phyloP scores from a whole-genome alignment of 2,329 filamentous ascomycete species.

The Cytospora schulzeri region DNA sequence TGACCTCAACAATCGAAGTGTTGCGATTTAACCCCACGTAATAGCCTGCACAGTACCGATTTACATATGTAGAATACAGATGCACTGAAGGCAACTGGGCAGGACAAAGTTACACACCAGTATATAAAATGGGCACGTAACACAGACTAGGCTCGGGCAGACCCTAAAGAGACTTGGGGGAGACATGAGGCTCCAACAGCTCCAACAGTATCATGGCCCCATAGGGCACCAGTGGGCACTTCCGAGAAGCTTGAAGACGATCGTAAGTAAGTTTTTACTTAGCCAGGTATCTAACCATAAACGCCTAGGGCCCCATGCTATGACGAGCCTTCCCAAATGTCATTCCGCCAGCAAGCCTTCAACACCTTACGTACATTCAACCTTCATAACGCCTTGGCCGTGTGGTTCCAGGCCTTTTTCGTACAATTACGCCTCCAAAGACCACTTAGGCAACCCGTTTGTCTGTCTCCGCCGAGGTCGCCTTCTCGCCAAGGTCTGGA shows the following conservation, averaged over 20 bases:
- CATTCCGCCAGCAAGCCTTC: constrained; percentile 2
- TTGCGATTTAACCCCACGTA: constrained; percentile 14
- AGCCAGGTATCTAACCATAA: constrained; percentile 25
- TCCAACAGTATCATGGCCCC: background rate
- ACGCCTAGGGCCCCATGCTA: constrained; percentile 23
- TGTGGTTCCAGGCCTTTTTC: background rate
- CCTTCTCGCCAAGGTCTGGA: constrained; percentile 62
- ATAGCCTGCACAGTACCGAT: constrained; percentile 12
- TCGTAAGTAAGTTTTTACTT: constrained; percentile 7
- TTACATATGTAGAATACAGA: too few species aligned
- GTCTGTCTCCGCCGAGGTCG: constrained; percentile 56
- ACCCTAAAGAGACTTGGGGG: background rate
- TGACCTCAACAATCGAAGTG: background rate
- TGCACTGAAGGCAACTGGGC: background rate
- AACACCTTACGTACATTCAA: constrained; percentile 10
- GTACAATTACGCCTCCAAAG: background rate
- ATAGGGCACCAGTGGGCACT: background rate
- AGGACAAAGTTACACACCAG: background rate
- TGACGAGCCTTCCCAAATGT: constrained; percentile 6
- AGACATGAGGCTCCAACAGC: background rate
- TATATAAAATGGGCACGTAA: constrained; percentile 17
- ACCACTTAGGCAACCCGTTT: constrained; percentile 46
- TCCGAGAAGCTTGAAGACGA: constrained; percentile 12
- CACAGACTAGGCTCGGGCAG: background rate
- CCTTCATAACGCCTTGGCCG: constrained; percentile 15